Base-by-base conservation (phyloP, 2,329 filamentous ascomycete species). In the Coccinonectria pachysandricola region DNA sequence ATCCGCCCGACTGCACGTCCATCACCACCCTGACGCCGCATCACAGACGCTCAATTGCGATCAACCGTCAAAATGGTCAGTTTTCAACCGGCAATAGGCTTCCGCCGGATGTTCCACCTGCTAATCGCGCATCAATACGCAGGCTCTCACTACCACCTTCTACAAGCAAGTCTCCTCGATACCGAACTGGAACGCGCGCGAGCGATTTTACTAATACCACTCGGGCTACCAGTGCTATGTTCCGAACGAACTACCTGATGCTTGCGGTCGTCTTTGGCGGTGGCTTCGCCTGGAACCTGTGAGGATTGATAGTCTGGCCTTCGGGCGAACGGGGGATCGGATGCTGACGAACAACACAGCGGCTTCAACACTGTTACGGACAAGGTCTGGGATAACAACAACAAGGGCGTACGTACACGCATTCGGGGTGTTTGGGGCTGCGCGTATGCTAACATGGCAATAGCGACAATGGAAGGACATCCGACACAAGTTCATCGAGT, bases 401-500 rank as follows among this genome's bases (percentile, higher is more conserved):
- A 98, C 76, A 73, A 71, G 51, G 91, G 91, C 50, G 88, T 95
- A 84, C 53, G 83, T 78, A 15, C 9, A 15, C 9, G 16, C 24
- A 6, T 5, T 9, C 11, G 19, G 9, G 4, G 19, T 11, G 12
- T 2, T 14, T 13, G 17, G 18, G 15, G 21, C 15, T 23, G 24
- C 23, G 15, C 19, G 24, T 26, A 25, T 41, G 39, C 53, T 57
- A 44, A 56, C 39, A 7, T 21, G 12, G 20, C 27, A 25, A 15
- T 40, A 96, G 88, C 85, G 88, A 53, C 88, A 95, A 92, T 96
- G 91, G 91, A 95, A 95, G 74, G 91, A 98, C 59, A 95, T 98
- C 68, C 88, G 92, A 65, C 65, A 78, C 59, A 79, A 72, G 62
- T 98, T 94, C 61, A 59, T 93, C 50, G 63, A 82, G 62, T 68